phyloP scores from a whole-genome alignment of 192 early-diverging fungal species.

The Hyaloraphidium curvatum region DNA sequence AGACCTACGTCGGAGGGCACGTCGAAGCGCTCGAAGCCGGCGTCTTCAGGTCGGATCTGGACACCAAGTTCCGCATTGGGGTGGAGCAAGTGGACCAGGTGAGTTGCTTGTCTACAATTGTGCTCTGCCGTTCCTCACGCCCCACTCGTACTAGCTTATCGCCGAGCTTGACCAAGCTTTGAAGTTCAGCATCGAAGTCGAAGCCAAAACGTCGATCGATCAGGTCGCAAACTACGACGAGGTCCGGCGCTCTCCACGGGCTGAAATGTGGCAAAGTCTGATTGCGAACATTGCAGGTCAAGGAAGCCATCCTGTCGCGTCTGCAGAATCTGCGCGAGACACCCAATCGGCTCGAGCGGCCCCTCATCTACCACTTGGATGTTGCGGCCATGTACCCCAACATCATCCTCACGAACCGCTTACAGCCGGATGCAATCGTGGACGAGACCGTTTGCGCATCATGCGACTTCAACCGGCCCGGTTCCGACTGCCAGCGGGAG shows the following conservation, averaged over 20 bases:
- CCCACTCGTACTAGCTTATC: conserved; percentile 36
- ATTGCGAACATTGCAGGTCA: background rate
- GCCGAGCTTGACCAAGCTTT: conserved; percentile 80
- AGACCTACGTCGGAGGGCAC: conserved; percentile 97
- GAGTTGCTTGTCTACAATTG: conserved; percentile 3
- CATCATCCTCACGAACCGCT: conserved; percentile 92
- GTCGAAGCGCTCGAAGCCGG: conserved; percentile 98
- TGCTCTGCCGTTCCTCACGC: background rate
- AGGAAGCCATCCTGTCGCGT: conserved; percentile 39
- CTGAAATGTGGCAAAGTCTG: background rate
- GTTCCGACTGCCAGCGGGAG: conserved; percentile 69
- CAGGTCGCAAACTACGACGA: conserved; percentile 82
- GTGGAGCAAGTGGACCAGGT: conserved; percentile 55
- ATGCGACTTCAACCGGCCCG: conserved; percentile 82
- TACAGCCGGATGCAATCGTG: conserved; percentile 94
- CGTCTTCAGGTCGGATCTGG: conserved; percentile 85
- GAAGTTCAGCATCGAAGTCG: conserved; percentile 69
- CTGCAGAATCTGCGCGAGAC: conserved; percentile 58
- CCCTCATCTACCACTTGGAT: conserved; percentile 93
- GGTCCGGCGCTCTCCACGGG: conserved; percentile 23
- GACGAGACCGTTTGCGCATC: conserved; percentile 68
- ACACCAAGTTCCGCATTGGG: conserved; percentile 60
- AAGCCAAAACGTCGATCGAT: conserved; percentile 50
- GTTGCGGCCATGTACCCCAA: conserved; percentile 98
- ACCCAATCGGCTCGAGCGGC: conserved; percentile 56